Evolutionary conservation across 2,329 filamentous ascomycete genomes (phyloP), one percentile per base, ranked within the genome.

Genomic region (Aspergillus fischeri): DNA sequence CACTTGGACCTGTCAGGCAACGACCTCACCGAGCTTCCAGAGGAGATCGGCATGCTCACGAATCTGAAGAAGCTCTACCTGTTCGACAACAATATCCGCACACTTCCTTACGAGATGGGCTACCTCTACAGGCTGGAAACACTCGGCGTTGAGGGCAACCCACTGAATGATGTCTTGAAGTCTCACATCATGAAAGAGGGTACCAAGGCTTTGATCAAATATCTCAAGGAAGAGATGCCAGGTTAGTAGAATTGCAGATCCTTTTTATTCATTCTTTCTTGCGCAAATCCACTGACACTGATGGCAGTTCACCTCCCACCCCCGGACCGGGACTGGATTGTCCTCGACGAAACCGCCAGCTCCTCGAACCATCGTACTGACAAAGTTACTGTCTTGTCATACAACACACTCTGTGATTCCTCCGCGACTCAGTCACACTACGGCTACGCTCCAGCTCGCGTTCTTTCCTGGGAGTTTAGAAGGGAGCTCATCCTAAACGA

Each of bases 31-130:
- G 86, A 89, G 62, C 80, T 99, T 3, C 94, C 94, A 1, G 84
- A 90, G 24, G 93, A 99, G 78, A 86, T 99, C 59, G 94, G 94
- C 70, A 99, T 97, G 93, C 91, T 96, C 67, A 94, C 92, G 28
- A 94, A 92, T 65, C 80, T 99, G 55, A 92, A 91, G 75, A 87
- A 90, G 63, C 81, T 99, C 4, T 80, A 92, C 28, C 80, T 97
- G 2, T 97, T 96, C 73, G 92, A 96, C 77, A 99, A 99, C 74
- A 83, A 90, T 60, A 88, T 99, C 54, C 85, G 85, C 60, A 87
- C 85, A 24, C 80, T 99, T 27, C 94, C 94, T 1, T 88, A 83
- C 67, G 92, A 97, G 73, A 79, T 99, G 58, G 94, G 94, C 7
- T 94, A 91, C 29, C 80, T 99, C 20, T 93, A 92, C 74, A 86